phyloP scores from a whole-genome alignment of 2,329 filamentous ascomycete species.

The Corinectria fuckeliana region DNA sequence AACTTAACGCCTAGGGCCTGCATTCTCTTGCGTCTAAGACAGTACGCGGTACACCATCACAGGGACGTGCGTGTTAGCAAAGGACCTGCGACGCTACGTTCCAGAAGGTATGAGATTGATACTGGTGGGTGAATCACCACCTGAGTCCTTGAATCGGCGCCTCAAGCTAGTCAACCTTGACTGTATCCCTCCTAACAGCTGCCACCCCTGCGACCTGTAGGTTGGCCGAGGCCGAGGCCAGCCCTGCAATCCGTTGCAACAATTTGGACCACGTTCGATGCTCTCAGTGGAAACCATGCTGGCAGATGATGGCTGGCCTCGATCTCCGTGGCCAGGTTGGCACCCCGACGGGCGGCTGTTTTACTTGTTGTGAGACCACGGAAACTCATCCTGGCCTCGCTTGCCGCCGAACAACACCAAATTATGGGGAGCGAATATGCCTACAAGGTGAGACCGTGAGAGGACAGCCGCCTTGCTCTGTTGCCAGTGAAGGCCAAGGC shows the following conservation, averaged over 20 bases:
- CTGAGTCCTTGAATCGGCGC: constrained; percentile 3
- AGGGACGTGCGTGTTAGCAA: constrained; percentile 1
- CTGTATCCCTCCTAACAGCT: constrained; percentile 6
- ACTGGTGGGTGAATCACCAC: neutral
- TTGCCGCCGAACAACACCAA: constrained; percentile 17
- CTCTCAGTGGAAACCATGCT: constrained; percentile 28
- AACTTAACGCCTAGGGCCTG: constrained; percentile 26
- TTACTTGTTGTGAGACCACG: constrained; percentile 10
- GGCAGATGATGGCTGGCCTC: constrained; percentile 21
- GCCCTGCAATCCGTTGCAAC: constrained; percentile 21
- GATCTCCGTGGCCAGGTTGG: constrained; percentile 14
- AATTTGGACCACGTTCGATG: constrained; percentile 34
- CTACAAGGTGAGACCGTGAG: constrained; percentile 13
- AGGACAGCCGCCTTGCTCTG: constrained; percentile 3
- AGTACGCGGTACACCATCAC: neutral
- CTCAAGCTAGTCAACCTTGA: neutral
- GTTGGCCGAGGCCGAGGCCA: constrained; percentile 11
- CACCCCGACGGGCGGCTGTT: constrained; percentile 28
- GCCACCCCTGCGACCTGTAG: neutral
- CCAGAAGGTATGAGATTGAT: neutral
- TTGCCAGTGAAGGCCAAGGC: neutral
- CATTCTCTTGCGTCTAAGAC: constrained; percentile 7
- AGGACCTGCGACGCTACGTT: constrained; percentile 8
- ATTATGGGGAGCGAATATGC: constrained; percentile 1
- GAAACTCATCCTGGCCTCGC: constrained; percentile 10